These are phyloP conservation scores for Trichosanthes cucumerina DNA, from an alignment of 306 rosid species.

Conservation along the genomic window DNA sequence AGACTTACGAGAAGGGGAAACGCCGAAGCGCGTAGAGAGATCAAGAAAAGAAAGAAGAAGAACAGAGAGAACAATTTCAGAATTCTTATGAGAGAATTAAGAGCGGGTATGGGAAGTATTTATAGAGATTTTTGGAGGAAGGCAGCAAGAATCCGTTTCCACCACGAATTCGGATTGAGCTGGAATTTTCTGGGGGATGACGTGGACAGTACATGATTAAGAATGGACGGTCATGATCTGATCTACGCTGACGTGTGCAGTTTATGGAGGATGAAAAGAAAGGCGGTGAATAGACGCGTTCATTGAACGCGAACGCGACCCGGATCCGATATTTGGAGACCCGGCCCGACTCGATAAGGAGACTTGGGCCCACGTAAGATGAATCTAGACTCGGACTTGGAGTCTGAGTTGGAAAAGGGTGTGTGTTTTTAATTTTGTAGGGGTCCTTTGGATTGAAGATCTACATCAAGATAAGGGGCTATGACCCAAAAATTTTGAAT, in stretches of 20 bases:
- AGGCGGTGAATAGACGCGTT: slow-evolving; percentile 15
- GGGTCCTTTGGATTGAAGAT: no score
- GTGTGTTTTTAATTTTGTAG: no score
- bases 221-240: slow-evolving; percentile 14
- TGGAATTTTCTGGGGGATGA: neutral
- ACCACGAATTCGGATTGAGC: neutral
- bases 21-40: neutral
- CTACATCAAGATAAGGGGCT: no score
- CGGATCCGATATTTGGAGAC: neutral
- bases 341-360: neutral
- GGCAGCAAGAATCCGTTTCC: neutral
- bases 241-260: slow-evolving; percentile 3
- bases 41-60: neutral
- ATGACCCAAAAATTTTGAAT: no score
- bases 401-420: neutral
- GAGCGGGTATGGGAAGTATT: neutral
- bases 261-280: no score
- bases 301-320: slow-evolving; percentile 24
- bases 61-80: neutral
- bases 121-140: neutral
- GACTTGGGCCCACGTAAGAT: neutral
- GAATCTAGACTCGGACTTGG: neutral
- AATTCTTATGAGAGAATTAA: neutral
- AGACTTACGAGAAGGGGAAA: neutral
- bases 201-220: neutral